phyloP scores from a whole-genome alignment of 768 basidiomycete species.

The Pulveroboletus sp. region DNA sequence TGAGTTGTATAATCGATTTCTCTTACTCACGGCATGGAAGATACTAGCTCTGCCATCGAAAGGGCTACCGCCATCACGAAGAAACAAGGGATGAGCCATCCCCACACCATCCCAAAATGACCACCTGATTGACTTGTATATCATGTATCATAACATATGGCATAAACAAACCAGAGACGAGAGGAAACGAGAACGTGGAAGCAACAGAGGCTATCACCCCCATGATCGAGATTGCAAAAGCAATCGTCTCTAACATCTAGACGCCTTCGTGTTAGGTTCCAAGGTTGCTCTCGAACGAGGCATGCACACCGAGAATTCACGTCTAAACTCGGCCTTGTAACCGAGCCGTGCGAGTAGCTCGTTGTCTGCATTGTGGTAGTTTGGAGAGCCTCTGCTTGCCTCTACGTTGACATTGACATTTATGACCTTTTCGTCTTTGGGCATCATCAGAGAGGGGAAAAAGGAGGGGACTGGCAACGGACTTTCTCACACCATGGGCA shows the following conservation, averaged over 20 bases:
- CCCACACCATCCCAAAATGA: conserved; percentile 74
- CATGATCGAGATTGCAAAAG: conserved; percentile 70
- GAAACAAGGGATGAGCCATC: conserved; percentile 67
- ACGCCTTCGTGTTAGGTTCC: background rate
- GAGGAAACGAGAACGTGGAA: conserved; percentile 61
- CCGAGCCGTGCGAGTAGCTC: conserved; percentile 59
- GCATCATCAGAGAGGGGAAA: conserved; percentile 11
- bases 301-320: conserved; percentile 61
- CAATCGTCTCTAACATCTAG: conserved; percentile 54
- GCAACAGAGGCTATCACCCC: conserved; percentile 67
- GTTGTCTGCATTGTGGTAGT: conserved; percentile 48
- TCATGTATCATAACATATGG: background rate
- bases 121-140: conserved; percentile 42
- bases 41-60: conserved; percentile 70
- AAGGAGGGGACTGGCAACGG: background rate
- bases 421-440: conserved; percentile 19
- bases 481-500: conserved; percentile 7
- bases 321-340: conserved; percentile 68
- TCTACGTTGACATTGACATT: conserved; percentile 6
- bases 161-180: conserved; percentile 48
- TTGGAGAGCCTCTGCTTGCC: conserved; percentile 12
- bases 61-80: conserved; percentile 67
- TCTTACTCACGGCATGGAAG: conserved; percentile 66
- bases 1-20: background rate
- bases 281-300: background rate